These are phyloP conservation scores for Aspergillus bertholletiae DNA, from an alignment of 495 filamentous ascomycete species.

Conservation along the genomic window DNA sequence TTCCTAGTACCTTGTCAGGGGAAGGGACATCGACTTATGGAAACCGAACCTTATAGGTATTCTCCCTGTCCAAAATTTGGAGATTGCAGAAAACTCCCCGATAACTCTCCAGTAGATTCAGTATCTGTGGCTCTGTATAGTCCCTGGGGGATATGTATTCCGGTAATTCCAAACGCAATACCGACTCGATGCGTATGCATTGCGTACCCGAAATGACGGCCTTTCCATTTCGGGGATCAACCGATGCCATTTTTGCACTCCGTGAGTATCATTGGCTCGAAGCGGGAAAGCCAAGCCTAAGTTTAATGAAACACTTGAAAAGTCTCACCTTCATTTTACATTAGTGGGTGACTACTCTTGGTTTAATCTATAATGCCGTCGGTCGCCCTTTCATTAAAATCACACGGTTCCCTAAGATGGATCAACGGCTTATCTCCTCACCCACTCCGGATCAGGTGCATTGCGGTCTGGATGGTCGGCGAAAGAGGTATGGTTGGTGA, in stretches of 20 bases:
- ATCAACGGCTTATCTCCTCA: background rate
- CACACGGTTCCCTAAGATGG: background rate
- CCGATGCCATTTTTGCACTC: slow-evolving; percentile 3
- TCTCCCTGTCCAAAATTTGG: no score
- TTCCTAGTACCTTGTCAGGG: no score
- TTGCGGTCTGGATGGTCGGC: no score
- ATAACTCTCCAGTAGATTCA: no score
- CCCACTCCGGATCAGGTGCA: no score
- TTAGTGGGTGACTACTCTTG: background rate
- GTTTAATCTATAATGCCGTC: background rate
- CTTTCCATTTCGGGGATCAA: background rate
- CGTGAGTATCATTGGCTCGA: background rate
- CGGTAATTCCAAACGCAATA: background rate
- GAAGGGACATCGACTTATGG: no score
- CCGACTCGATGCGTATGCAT: background rate
- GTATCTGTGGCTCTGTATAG: background rate
- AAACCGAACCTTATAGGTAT: no score
- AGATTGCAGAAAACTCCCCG: no score
- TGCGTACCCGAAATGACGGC: slow-evolving; percentile 2
- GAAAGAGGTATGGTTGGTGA: no score
- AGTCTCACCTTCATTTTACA: slow-evolving; percentile 8
- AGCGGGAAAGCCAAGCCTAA: slow-evolving; percentile 13
- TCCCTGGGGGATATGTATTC: no score
- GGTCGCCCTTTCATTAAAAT: background rate
- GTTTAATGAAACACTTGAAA: slow-evolving; percentile 17